phyloP scores from a whole-genome alignment of 495 filamentous ascomycete species.

The Trichoderma asperelloides region DNA sequence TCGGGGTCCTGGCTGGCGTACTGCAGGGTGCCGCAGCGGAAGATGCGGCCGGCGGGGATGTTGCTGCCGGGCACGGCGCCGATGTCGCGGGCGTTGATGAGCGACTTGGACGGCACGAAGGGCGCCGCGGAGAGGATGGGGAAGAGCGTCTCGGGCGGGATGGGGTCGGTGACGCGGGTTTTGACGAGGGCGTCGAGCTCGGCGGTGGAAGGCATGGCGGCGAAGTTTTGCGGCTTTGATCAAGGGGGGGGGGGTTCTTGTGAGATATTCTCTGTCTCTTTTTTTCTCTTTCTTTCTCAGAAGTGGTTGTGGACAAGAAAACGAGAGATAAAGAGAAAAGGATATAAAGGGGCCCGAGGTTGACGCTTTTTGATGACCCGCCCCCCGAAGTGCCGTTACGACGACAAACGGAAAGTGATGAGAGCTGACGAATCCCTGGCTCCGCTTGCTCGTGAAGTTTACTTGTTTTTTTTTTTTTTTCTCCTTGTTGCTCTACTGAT shows the following conservation, averaged over 20 bases:
- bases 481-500: background rate
- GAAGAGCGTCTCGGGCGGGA: constrained; percentile 20
- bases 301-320: background rate
- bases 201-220: constrained; percentile 14
- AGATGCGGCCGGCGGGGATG: constrained; percentile 36
- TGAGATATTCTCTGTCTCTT: background rate
- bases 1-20: constrained; percentile 25
- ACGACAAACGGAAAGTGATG: background rate
- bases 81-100: constrained; percentile 48
- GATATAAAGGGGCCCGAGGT: background rate
- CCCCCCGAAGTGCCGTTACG: background rate
- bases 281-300: background rate
- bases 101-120: constrained; percentile 44
- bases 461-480: background rate
- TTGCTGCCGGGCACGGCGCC: constrained; percentile 35
- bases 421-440: background rate
- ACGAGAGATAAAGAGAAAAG: background rate
- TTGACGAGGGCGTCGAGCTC: constrained; percentile 29
- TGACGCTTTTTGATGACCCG: background rate
- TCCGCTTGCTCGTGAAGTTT: background rate
- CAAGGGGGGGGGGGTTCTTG: too few relatives aligned
- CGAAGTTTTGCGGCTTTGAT: constrained; percentile 14
- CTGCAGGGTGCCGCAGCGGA: constrained; percentile 42
- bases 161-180: constrained; percentile 26
- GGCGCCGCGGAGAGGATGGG: constrained; percentile 35